Evolutionary conservation across 163 green algal species (phyloP), one percentile per base, ranked within the genome.

Genomic region (Scenedesmus sp.): DNA sequence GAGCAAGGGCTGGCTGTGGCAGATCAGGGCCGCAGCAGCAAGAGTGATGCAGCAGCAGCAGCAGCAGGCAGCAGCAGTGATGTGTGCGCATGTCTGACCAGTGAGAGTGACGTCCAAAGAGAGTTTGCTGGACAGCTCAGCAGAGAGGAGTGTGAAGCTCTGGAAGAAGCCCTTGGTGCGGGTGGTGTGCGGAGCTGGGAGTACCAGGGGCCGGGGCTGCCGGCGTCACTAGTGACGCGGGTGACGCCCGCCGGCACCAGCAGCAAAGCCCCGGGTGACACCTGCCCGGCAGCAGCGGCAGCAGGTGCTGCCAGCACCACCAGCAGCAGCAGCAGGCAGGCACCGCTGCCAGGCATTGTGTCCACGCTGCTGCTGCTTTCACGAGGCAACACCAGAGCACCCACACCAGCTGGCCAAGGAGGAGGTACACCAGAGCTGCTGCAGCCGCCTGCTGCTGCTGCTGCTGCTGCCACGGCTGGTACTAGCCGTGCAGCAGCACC

Each of bases 291-390:
- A 83, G n/a, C 26, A 83, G 85, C 43, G 30, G 22, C 43, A 72
- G 85, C 43, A 20, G 65, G 26, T 3, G 68, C 35, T 68, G 85
- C 24, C 33, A 35, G 20, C 83, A 88, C 35, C 40, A 73, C 20
- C 33, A 59, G 53, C 61, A 90, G 85, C 30, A 78, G 22, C 46
- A 56, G 20, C 42, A 30, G 43, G 13, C 26, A 37, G 10, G 46
- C 7, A 1, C 9, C 1, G 46, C 24, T 70, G 72, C 85, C 85
- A 42, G 72, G 85, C 30, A 43, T 90, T 7, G 26, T 90, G 6
- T 49, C 49, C 2, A 53, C 35, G 9, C 72, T 90, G 70, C 46
- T 85, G 72, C 44, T 56, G 70, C 85, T 90, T 72, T 90, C 85
- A 30, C 40, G 46, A 18, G 42, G 83, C 24, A 40, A 20, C 40